These are phyloP conservation scores for Phanerochaete sordida DNA, from an alignment of 768 basidiomycete genomes.

Conservation along the genomic window DNA sequence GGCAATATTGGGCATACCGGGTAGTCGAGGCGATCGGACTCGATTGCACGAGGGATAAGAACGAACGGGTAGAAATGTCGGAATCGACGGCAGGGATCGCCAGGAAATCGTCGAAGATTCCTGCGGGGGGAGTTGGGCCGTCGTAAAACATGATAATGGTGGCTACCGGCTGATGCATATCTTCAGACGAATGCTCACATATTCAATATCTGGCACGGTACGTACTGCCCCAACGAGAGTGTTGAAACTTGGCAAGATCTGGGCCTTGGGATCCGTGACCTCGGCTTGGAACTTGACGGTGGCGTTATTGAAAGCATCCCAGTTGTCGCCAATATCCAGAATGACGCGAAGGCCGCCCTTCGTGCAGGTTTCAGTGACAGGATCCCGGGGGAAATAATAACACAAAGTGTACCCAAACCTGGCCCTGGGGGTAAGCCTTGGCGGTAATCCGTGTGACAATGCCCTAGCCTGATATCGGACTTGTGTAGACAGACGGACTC, in stretches of 20 bases:
- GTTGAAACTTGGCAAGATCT: slow-evolving; percentile 44
- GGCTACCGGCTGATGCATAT: slow-evolving; percentile 8
- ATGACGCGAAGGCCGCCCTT: slow-evolving; percentile 50
- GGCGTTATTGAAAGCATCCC: slow-evolving; percentile 29
- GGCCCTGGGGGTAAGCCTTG: slow-evolving; percentile 47
- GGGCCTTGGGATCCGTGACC: slow-evolving; percentile 49
- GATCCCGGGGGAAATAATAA: background rate
- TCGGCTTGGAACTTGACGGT: slow-evolving; percentile 36
- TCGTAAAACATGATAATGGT: slow-evolving; percentile 54
- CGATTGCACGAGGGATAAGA: slow-evolving; percentile 36
- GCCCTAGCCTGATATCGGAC: slow-evolving; percentile 32
- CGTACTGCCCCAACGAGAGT: slow-evolving; percentile 33
- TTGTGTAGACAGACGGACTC: background rate
- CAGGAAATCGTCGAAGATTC: slow-evolving; percentile 51
- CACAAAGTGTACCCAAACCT: slow-evolving; percentile 51
- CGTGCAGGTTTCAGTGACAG: background rate
- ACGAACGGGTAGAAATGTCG: slow-evolving; percentile 39
- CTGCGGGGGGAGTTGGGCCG: slow-evolving; percentile 43
- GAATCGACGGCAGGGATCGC: slow-evolving; percentile 36
- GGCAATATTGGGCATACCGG: slow-evolving; percentile 18
- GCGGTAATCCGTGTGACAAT: slow-evolving; percentile 59
- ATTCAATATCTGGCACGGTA: no score
- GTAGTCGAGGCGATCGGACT: slow-evolving; percentile 33
- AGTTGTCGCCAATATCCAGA: slow-evolving; percentile 9
- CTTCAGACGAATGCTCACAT: background rate